phyloP scores from a whole-genome alignment of 257 asterid genomes.

The Solanum pinnatisectum region DNA sequence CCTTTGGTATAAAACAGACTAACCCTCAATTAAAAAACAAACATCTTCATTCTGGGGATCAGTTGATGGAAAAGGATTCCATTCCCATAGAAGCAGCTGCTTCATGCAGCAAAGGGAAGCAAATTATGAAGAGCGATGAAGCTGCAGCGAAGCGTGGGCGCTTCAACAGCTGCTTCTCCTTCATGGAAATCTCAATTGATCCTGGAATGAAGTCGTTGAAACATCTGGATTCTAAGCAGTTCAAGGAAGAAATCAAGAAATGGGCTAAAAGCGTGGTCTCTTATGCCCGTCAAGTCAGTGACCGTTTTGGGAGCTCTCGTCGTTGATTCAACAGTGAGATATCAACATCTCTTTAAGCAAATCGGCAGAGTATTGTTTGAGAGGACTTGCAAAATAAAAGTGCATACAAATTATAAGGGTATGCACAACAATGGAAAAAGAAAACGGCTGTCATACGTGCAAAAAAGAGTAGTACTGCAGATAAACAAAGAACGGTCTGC shows the following conservation, averaged over 20 bases:
- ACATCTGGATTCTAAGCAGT: constrained; percentile 61
- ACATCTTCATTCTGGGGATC: background rate
- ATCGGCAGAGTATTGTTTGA: background rate
- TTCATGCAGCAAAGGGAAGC: background rate
- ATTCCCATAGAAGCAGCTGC: constrained; percentile 3
- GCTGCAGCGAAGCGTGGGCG: constrained; percentile 18
- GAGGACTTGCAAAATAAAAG: background rate
- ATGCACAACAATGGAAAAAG: background rate
- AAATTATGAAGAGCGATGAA: background rate
- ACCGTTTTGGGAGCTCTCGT: constrained; percentile 33
- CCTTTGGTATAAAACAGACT: background rate
- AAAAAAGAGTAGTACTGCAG: background rate
- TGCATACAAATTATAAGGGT: background rate
- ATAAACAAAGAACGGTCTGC: background rate
- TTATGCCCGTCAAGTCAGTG: constrained; percentile 72
- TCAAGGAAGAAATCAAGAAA: constrained; percentile 63
- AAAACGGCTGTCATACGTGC: background rate
- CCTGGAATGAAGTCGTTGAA: constrained; percentile 59
- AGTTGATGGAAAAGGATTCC: constrained; percentile 23
- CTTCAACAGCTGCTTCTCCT: constrained; percentile 33
- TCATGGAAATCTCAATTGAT: constrained; percentile 49
- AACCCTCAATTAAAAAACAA: background rate
- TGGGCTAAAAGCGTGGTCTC: constrained; percentile 73
- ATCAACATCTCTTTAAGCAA: background rate
- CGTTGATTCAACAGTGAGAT: background rate